phyloP scores from a whole-genome alignment of 495 filamentous ascomycete species.

The Cercophora scortea region DNA sequence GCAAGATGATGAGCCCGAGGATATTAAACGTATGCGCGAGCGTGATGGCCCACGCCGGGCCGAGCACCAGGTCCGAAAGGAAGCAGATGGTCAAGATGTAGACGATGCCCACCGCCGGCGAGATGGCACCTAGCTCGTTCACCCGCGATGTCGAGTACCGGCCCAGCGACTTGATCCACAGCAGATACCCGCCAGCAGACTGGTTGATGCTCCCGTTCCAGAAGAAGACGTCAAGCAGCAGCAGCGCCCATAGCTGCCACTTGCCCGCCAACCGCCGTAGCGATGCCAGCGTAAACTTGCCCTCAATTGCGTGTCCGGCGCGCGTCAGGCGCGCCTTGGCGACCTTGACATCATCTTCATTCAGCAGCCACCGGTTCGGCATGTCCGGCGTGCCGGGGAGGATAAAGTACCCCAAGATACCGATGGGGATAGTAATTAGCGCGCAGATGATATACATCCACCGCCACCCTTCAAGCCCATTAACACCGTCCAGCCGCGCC shows the following conservation, averaged over 20 bases:
- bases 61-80: constrained; percentile 32
- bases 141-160: constrained; percentile 18
- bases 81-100: constrained; percentile 40
- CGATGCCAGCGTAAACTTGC: constrained; percentile 19
- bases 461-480: constrained; percentile 43
- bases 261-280: constrained; percentile 23
- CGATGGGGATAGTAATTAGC: constrained; percentile 42
- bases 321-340: constrained; percentile 26
- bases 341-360: constrained; percentile 28
- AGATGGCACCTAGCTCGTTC: constrained; percentile 24
- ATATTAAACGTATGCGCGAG: constrained; percentile 19
- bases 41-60: constrained; percentile 31
- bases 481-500: constrained; percentile 32
- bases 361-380: constrained; percentile 34
- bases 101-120: constrained; percentile 35
- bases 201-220: constrained; percentile 36
- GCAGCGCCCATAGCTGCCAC: constrained; percentile 28
- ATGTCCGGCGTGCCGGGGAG: constrained; percentile 36
- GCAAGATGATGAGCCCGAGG: constrained; percentile 23
- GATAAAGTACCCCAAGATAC: constrained; percentile 35
- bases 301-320: constrained; percentile 23
- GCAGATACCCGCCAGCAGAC: constrained; percentile 30
- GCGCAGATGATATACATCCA: constrained; percentile 48
- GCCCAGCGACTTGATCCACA: constrained; percentile 29
- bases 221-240: constrained; percentile 41